Evolutionary conservation across 805 yeast genomes (phyloP).

Genomic region (Hemisphaericaspora nanyangensis): DNA sequence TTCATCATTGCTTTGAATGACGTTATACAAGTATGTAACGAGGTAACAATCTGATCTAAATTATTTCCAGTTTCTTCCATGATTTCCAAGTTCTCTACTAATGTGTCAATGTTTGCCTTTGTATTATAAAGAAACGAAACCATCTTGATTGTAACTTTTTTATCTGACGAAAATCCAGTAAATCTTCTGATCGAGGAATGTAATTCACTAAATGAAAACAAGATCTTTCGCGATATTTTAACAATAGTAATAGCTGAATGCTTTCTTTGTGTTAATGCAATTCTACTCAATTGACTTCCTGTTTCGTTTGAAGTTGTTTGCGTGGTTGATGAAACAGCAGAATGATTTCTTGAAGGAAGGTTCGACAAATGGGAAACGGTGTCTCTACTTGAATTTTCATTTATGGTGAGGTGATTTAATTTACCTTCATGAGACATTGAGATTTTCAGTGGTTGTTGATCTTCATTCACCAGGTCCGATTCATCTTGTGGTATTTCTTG

Average conservation of each 20-base stretch:
- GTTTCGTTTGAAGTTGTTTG: background rate
- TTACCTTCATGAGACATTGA: background rate
- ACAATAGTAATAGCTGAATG: conserved; percentile 21
- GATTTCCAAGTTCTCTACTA: conserved; percentile 54
- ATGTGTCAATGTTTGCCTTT: conserved; percentile 50
- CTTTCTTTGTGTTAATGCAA: conserved; percentile 2
- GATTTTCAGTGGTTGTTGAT: background rate
- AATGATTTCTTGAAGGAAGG: background rate
- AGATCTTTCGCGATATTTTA: conserved; percentile 54
- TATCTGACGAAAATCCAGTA: conserved; percentile 55
- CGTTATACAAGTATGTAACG: conserved; percentile 32
- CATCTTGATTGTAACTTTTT: conserved; percentile 50
- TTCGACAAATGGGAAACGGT: too few species aligned
- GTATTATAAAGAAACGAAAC: conserved; percentile 49
- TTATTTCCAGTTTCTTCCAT: conserved; percentile 34
- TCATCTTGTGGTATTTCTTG: conserved; percentile 47
- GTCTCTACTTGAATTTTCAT: too few species aligned
- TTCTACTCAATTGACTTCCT: background rate
- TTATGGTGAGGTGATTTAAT: too few species aligned
- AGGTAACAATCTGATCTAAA: conserved; percentile 25
- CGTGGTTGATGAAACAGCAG: conserved; percentile 10
- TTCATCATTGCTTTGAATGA: conserved; percentile 52
- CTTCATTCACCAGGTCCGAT: conserved; percentile 6
- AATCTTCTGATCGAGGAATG: conserved; percentile 57
- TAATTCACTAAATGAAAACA: conserved; percentile 61